Evolutionary conservation across 2,329 filamentous ascomycete species (phyloP).

Genomic region (Endoconidiophora laricicola): DNA sequence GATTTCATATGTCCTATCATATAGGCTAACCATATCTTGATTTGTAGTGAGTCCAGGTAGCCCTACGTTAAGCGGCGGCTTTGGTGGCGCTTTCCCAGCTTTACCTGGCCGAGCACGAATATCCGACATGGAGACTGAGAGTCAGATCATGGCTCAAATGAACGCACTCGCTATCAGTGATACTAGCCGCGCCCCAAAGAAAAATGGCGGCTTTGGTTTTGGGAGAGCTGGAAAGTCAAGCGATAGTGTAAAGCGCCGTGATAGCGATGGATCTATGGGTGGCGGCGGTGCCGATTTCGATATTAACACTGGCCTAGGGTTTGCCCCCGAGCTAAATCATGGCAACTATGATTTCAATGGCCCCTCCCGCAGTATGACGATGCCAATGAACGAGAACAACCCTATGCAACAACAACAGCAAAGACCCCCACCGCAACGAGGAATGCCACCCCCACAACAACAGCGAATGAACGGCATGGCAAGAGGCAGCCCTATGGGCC

Average conservation of each 20-base stretch:
- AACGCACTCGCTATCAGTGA: slow-evolving; percentile 7
- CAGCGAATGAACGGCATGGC: slow-evolving; percentile 28
- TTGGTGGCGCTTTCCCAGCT: slow-evolving; percentile 9
- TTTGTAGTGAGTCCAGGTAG: neutral
- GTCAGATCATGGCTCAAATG: slow-evolving; percentile 11
- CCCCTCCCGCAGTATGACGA: slow-evolving; percentile 43
- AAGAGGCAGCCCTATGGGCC: slow-evolving; percentile 28
- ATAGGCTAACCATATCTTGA: neutral
- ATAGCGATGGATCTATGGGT: slow-evolving; percentile 17
- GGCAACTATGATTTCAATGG: slow-evolving; percentile 28
- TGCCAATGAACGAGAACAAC: slow-evolving; percentile 31
- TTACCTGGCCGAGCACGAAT: slow-evolving; percentile 7
- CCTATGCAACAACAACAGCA: slow-evolving; percentile 21
- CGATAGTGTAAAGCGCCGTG: neutral
- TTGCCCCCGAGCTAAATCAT: slow-evolving; percentile 17
- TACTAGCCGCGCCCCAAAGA: slow-evolving; percentile 1
- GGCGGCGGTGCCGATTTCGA: slow-evolving; percentile 21
- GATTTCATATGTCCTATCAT: too few species aligned
- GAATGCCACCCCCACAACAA: slow-evolving; percentile 17
- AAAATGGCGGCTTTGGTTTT: slow-evolving; percentile 10
- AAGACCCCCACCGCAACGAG: slow-evolving; percentile 17
- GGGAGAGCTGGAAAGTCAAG: slow-evolving; percentile 1
- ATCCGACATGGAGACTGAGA: slow-evolving; percentile 11
- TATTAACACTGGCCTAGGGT: slow-evolving; percentile 20
- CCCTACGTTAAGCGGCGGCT: slow-evolving; percentile 7